A percentile compares a stretch with the other conserved stretches of the same genome.
Conservation (phyloP, 345 rosid species). For the Hevea brasiliensis region DNA sequence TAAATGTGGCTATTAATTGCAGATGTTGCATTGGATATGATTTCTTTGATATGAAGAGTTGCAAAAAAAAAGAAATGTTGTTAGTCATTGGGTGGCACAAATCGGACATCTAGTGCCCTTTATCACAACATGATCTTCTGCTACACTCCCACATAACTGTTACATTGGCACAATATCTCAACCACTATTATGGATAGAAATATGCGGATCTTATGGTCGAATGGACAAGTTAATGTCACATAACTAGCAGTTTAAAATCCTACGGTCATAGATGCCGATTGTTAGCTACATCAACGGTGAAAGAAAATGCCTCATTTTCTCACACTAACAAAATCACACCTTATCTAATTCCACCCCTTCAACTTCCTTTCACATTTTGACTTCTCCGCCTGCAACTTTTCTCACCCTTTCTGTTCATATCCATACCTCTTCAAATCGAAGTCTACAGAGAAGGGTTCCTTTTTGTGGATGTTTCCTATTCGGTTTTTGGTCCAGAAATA, state of each 20-base stretch:
- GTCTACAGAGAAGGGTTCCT: background rate
- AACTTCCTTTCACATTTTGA: background rate
- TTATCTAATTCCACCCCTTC: no score
- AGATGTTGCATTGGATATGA: no score
- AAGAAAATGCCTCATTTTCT: background rate
- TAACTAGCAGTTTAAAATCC: no score
- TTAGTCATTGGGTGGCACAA: no score
- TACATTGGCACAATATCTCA: background rate
- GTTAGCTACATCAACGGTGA: no score
- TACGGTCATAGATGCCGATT: no score
- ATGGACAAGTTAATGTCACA: background rate
- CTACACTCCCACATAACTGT: no score
- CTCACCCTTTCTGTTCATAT: background rate
- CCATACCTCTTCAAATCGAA: background rate
- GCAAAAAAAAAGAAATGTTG: no score
- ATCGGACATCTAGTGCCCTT: no score
- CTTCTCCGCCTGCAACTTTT: background rate
- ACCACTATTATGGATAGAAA: background rate
- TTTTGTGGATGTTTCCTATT: constrained; percentile 1
- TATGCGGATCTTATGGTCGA: background rate
- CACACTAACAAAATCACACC: background rate
- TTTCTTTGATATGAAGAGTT: no score
- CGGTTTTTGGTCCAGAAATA: constrained; percentile 17
- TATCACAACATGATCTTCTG: no score
- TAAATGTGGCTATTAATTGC: no score